Evolutionary conservation across 257 asterid species (phyloP).

Genomic region (Dorcoceras hygrometricum): DNA sequence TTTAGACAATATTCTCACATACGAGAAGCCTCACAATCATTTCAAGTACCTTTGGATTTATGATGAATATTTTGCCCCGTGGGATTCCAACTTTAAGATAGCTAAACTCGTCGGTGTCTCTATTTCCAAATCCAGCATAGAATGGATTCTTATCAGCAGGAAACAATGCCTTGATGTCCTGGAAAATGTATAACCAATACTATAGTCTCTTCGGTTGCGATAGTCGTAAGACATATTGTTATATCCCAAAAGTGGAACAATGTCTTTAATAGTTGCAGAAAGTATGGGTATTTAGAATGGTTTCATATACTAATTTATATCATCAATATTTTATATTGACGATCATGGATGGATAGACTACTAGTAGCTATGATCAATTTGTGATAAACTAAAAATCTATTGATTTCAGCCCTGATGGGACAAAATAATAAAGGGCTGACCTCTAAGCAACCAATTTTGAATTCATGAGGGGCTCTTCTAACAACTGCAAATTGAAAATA

Average conservation of each 20-base stretch:
- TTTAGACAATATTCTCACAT: slow-evolving; percentile 13
- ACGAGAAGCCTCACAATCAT: background rate
- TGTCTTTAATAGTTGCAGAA: slow-evolving; percentile 1
- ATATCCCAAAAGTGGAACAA: background rate
- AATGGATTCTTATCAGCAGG: slow-evolving; percentile 82
- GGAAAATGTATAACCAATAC: slow-evolving; percentile 22
- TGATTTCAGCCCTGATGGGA: background rate
- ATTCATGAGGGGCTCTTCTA: slow-evolving; percentile 95
- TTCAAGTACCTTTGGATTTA: slow-evolving; percentile 74
- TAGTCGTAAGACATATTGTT: background rate
- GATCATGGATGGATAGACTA: background rate
- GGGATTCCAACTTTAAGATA: slow-evolving; percentile 95
- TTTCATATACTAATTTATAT: background rate
- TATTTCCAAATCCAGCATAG: slow-evolving; percentile 97
- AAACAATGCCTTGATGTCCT: slow-evolving; percentile 84
- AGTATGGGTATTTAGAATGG: background rate
- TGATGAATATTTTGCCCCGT: slow-evolving; percentile 79
- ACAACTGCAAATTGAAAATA: slow-evolving; percentile 66
- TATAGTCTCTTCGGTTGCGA: background rate
- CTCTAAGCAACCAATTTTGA: slow-evolving; percentile 93
- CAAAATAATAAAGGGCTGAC: slow-evolving; percentile 38
- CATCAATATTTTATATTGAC: slow-evolving; percentile 11
- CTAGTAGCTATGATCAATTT: background rate
- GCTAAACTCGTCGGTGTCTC: slow-evolving; percentile 94
- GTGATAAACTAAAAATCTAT: background rate